phyloP scores from a whole-genome alignment of 805 yeast genomes.

The Pichia eremophila region DNA sequence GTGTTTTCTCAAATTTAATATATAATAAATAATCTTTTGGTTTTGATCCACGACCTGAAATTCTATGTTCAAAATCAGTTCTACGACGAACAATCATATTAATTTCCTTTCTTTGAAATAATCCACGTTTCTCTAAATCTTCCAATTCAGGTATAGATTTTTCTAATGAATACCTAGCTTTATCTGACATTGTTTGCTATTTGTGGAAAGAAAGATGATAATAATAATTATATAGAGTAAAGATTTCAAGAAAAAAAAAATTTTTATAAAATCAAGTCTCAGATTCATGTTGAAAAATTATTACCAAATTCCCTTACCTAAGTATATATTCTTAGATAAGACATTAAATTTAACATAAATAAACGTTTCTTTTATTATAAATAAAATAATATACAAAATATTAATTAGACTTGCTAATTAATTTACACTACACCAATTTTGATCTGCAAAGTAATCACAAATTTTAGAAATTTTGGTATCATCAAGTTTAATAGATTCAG shows the following conservation, averaged over 20 bases:
- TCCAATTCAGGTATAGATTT: constrained; percentile 85
- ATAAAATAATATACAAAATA: neutral
- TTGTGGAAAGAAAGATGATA: neutral
- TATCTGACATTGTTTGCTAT: constrained; percentile 25
- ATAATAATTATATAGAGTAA: no score
- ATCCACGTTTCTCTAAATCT: constrained; percentile 70
- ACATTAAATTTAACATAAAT: no score
- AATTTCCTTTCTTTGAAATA: constrained; percentile 77
- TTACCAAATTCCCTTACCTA: no score
- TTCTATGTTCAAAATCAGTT: constrained; percentile 90
- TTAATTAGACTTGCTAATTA: neutral
- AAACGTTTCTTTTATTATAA: no score
- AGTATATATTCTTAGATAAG: no score
- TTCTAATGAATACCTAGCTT: constrained; percentile 45
- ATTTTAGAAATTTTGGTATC: constrained; percentile 78
- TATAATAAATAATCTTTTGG: constrained; percentile 72
- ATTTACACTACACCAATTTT: constrained; percentile 56
- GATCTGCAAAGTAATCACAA: constrained; percentile 86
- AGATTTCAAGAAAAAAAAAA: neutral
- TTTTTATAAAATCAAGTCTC: neutral
- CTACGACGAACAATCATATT: constrained; percentile 81
- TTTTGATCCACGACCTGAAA: constrained; percentile 73
- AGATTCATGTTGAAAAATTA: no score
- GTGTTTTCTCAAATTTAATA: constrained; percentile 67
- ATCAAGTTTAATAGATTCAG: constrained; percentile 77